A percentile compares a stretch with the other conserved stretches of the same genome.
These are phyloP conservation scores for Coniella vitis DNA, from an alignment of 2,329 filamentous ascomycete genomes.

Conservation along the genomic window DNA sequence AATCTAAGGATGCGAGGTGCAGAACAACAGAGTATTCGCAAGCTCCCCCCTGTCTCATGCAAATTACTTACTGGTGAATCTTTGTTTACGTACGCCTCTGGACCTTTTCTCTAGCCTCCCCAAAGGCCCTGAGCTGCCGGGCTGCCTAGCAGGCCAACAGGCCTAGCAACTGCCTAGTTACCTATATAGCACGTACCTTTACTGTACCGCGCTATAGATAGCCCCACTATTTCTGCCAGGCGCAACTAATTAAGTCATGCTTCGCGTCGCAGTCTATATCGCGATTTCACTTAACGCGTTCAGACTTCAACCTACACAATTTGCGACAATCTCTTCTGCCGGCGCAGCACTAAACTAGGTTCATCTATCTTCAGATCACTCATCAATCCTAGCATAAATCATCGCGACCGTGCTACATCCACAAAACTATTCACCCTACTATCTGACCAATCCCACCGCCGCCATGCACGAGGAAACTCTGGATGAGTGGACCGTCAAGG, in stretches of 20 bases:
- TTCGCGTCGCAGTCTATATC: slow-evolving; percentile 7
- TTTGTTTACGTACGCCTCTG: too few species aligned
- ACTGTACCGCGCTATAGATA: neutral
- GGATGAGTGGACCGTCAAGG: slow-evolving; percentile 39
- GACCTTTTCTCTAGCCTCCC: neutral
- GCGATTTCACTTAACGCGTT: slow-evolving; percentile 3
- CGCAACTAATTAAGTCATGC: slow-evolving; percentile 4
- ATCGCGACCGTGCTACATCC: neutral
- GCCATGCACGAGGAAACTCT: slow-evolving; percentile 9
- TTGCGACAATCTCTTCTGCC: neutral
- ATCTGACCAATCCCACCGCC: neutral
- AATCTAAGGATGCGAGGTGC: neutral
- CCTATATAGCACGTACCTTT: too few species aligned
- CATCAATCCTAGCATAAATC: neutral
- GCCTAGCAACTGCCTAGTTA: too few species aligned
- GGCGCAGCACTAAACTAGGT: too few species aligned
- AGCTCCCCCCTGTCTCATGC: slow-evolving; percentile 3
- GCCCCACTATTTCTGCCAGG: slow-evolving; percentile 5
- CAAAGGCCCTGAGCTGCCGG: too few species aligned
- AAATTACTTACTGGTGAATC: too few species aligned
- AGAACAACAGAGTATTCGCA: neutral
- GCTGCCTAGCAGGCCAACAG: too few species aligned
- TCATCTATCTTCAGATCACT: neutral
- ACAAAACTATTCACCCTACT: neutral
- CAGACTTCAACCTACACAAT: neutral